Conservation (phyloP, 306 rosid species). For the Rosa multiflora region DNA sequence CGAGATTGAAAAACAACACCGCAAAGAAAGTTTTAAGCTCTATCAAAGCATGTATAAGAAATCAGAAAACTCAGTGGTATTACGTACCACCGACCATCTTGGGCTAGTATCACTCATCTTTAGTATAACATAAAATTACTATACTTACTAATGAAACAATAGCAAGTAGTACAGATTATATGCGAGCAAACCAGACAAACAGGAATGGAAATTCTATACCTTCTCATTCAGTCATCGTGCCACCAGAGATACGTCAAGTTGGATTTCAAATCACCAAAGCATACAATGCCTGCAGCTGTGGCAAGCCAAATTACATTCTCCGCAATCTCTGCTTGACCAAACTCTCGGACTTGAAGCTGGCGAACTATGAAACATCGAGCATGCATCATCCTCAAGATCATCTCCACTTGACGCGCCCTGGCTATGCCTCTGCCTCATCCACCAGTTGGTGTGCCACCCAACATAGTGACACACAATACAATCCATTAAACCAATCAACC, state of each 20-base stretch:
- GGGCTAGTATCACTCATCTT: background rate
- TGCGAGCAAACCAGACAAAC: background rate
- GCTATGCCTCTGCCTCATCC: slow-evolving; percentile 95
- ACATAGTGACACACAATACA: slow-evolving; percentile 44
- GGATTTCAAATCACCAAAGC: slow-evolving; percentile 78
- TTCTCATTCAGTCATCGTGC: slow-evolving; percentile 74
- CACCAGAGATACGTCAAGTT: slow-evolving; percentile 75
- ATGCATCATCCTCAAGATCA: slow-evolving; percentile 93
- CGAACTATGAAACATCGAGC: slow-evolving; percentile 57
- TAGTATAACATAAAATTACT: background rate
- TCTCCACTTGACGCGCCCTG: slow-evolving; percentile 94
- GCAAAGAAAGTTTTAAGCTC: background rate
- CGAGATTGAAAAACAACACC: background rate
- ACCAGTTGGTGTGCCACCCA: slow-evolving; percentile 86
- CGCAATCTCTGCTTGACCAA: slow-evolving; percentile 60
- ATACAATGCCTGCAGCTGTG: slow-evolving; percentile 72
- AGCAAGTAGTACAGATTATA: background rate
- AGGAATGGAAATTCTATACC: slow-evolving; percentile 33
- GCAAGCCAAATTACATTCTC: slow-evolving; percentile 57
- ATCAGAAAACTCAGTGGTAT: background rate
- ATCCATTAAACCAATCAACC: slow-evolving; percentile 21
- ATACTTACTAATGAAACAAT: background rate
- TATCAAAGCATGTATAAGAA: background rate
- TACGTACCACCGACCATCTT: background rate
- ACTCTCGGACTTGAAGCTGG: slow-evolving; percentile 41